Percentiles rank a stretch among this genome's conserved stretches.
phyloP scores from a whole-genome alignment of 371 early-diverging fungal species.

The Lichtheimia ramosa region DNA sequence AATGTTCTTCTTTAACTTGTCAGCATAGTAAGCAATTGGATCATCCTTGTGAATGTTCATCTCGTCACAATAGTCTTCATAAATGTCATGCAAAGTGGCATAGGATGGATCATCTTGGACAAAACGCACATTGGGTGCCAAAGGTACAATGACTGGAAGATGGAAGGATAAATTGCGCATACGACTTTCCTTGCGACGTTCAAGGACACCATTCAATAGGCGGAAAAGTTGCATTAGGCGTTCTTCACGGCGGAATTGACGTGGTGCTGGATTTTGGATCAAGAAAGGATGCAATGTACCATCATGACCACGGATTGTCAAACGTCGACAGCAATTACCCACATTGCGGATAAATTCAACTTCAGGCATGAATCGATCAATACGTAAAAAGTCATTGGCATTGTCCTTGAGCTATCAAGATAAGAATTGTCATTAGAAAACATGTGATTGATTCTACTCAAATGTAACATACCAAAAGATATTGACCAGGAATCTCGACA shows the following conservation, averaged over 20 bases:
- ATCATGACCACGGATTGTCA: conserved; percentile 91
- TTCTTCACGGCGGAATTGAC: conserved; percentile 91
- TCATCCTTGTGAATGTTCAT: conserved; percentile 78
- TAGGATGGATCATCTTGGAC: conserved; percentile 91
- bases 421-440: background rate
- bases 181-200: conserved; percentile 74
- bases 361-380: conserved; percentile 92
- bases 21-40: conserved; percentile 73
- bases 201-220: conserved; percentile 83
- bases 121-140: conserved; percentile 92
- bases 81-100: conserved; percentile 83
- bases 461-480: conserved; percentile 64
- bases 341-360: conserved; percentile 82
- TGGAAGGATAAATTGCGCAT: conserved; percentile 87
- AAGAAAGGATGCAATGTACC: conserved; percentile 88
- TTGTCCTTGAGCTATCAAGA: conserved; percentile 64
- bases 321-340: conserved; percentile 69
- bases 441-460: too few relatives aligned
- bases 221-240: conserved; percentile 91
- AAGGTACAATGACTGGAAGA: conserved; percentile 86
- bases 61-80: conserved; percentile 78
- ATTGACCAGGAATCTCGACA: conserved; percentile 98
- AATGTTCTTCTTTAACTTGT: conserved; percentile 56
- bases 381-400: conserved; percentile 89
- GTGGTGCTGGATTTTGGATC: conserved; percentile 88